Conservation (phyloP, 768 basidiomycete genomes). For the Boletus huronensis region DNA sequence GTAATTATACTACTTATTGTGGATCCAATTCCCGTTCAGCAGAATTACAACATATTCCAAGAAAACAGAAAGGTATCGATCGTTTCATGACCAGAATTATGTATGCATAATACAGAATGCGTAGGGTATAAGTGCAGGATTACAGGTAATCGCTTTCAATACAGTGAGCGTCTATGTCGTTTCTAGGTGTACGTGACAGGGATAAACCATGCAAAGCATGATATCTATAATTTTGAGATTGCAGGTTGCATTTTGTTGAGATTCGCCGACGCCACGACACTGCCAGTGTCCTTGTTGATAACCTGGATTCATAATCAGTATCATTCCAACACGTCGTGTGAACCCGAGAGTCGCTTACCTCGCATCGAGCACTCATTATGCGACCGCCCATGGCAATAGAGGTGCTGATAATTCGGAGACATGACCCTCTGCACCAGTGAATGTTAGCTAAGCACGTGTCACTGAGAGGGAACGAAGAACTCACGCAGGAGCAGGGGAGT, state of each 20-base stretch:
- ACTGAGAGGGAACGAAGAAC: conserved; percentile 21
- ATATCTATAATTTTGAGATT: conserved; percentile 42
- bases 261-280: conserved; percentile 61
- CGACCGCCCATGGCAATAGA: conserved; percentile 65
- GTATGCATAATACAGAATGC: conserved; percentile 22
- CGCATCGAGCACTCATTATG: conserved; percentile 69
- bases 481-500: conserved; percentile 62
- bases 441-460: conserved; percentile 5
- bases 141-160: conserved; percentile 19
- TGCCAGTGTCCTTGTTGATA: conserved; percentile 53
- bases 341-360: conserved; percentile 41
- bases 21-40: too few species aligned
- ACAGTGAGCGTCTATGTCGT: conserved; percentile 22
- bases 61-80: conserved; percentile 6
- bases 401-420: conserved; percentile 56
- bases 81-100: not conserved
- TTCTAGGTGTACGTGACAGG: conserved; percentile 9
- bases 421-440: conserved; percentile 46
- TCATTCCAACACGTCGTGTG: not conserved
- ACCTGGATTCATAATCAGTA: conserved; percentile 38
- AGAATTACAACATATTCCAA: not conserved
- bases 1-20: too few species aligned
- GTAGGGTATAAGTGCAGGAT: conserved; percentile 18
- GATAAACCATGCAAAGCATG: conserved; percentile 2
- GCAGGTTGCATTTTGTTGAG: conserved; percentile 72